These are phyloP conservation scores for Fusarium nodosum DNA, from an alignment of 2,329 filamentous ascomycete genomes.

Conservation along the genomic window DNA sequence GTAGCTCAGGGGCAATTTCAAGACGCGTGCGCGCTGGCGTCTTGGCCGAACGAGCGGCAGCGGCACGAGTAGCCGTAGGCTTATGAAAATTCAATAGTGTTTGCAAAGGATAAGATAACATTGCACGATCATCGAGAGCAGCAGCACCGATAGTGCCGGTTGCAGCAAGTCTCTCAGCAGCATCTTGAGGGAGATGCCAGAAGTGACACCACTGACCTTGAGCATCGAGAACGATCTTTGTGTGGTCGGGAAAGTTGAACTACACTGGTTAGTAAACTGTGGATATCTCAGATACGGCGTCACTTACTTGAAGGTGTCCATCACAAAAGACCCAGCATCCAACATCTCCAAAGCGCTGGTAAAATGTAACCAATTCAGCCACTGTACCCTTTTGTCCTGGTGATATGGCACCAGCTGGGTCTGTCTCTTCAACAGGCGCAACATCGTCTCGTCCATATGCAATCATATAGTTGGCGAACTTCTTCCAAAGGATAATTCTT, in stretches of 20 bases:
- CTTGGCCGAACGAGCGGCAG: constrained; percentile 61
- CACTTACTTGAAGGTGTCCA: constrained; percentile 77
- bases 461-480: constrained; percentile 81
- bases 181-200: constrained; percentile 80
- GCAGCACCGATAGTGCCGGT: constrained; percentile 77
- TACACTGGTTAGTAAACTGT: constrained; percentile 55
- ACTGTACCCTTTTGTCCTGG: constrained; percentile 56
- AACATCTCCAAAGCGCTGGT: constrained; percentile 84
- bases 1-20: constrained; percentile 71
- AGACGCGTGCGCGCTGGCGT: constrained; percentile 66
- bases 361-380: constrained; percentile 79
- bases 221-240: constrained; percentile 82
- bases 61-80: constrained; percentile 57
- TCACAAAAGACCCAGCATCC: constrained; percentile 86
- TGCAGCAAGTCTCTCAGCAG: constrained; percentile 73
- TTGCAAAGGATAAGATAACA: constrained; percentile 78
- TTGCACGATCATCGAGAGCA: constrained; percentile 78
- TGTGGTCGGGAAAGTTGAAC: constrained; percentile 92
- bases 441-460: constrained; percentile 80
- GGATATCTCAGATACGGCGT: not conserved
- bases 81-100: constrained; percentile 78
- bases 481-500: constrained; percentile 77
- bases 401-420: constrained; percentile 57
- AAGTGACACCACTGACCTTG: constrained; percentile 83
- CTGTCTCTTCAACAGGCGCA: constrained; percentile 61